Evolutionary conservation across 305 asterid species (phyloP), one percentile per base, ranked within the genome.

Genomic region (Fraxinus xanthoxyloides): DNA sequence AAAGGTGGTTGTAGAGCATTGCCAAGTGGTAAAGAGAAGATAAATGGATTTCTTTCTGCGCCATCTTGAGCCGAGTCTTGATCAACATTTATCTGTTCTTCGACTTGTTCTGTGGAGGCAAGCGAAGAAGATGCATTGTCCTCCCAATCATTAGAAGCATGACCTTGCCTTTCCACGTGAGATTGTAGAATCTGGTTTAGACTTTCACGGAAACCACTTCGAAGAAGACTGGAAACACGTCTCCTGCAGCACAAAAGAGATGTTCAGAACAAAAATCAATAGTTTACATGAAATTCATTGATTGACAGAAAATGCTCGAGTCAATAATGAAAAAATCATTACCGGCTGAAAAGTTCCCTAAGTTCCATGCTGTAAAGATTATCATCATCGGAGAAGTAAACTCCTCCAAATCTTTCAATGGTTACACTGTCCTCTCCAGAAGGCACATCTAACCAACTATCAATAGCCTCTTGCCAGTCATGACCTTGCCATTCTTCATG

Each of bases 301-400:
- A 36, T 28, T 48, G 36, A 38, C 32, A 70, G 34, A 19, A 81
- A 17, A 59, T 80, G 36, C 70, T 35, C 7, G 51, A 69, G 40
- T 75, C 2, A 30, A 38, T 77, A 51, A 13, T 5, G 26, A 72
- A 35, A 28, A 84, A 75, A 82, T 40, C 61, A 43, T 34, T 88
- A 96, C 99, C 98, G 85, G 93, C 97, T 92, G 65, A 87, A 91
- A 81, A 97, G 95, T 80, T 94, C 98, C 88, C 95, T 90, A n/a
- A 97, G 90, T 86, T 97, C 99, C 72, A 86, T 85, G 79, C 80
- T 89, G 69, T 85, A 89, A 78, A 76, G 90, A 88, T 88, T 91
- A 74, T 93, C 97, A 84, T 95, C 94, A 78, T 85, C 93, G 2
- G 89, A 88, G 73, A 86, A 86, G 85, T 89, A 87, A 83, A 84